Evolutionary conservation across 495 filamentous ascomycete genomes (phyloP), one percentile per base, ranked within the genome.

Genomic region (Bathelium albidoporum): DNA sequence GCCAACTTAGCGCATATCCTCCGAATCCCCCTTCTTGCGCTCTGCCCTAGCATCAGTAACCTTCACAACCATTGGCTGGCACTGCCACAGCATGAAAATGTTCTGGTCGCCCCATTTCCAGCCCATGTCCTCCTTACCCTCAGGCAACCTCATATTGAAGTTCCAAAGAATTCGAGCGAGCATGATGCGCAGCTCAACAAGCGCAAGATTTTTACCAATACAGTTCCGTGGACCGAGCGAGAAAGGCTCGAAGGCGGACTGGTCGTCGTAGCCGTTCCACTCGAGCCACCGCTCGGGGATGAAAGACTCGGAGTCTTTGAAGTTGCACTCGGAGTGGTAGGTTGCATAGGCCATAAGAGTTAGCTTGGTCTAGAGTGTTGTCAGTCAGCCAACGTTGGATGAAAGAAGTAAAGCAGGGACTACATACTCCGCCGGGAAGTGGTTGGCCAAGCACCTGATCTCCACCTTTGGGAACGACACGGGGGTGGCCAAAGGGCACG

Each of bases 61-160:
- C 43, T 49, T 49, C 43, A 49, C 43, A 18, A 49, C 43, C 43
- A 49, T 49, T 49, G 43, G 43, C 43, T 49, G 43, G n/a, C 43
- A 49, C 43, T 49, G 43, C 43, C 43, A 49, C 10, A 49, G 43
- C 43, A 49, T 49, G 43, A 49, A 49, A 49, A 49, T 49, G n/a
- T 49, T 49, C 43, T 49, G 43, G 43, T 49, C 43, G 43, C 43
- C 43, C 43, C 43, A 49, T 18, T 49, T 49, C 43, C 43, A 49
- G 43, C 28, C 61, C 20, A 65, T 67, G 0, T 77, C 78, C 28
- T 71, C 72, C 36, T 81, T 78, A n/a, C 73, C 76, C 12, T 66
- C 70, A n/a, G 76, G 74, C 1, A 79, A 65, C 49, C 72, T 69
- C 32, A 65, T 32, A 55, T 74, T 69, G 45, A 74, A 74, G 28